phyloP scores from a whole-genome alignment of 148 eudicot species.

The Rhododendron molle region DNA sequence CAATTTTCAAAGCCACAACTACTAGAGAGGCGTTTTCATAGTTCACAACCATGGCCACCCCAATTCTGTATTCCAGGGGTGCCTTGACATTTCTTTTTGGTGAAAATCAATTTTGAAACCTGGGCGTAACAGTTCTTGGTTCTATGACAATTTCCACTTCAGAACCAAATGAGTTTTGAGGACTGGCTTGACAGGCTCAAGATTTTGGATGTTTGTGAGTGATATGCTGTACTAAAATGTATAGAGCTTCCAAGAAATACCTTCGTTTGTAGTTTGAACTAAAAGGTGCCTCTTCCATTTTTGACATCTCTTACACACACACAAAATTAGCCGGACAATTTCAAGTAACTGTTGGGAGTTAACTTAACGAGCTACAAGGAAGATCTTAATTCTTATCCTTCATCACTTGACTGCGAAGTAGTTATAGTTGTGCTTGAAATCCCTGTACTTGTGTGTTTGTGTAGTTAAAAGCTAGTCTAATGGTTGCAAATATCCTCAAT shows the following conservation, averaged over 20 bases:
- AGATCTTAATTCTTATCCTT: no score
- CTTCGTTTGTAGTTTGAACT: background rate
- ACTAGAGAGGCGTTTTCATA: conserved; percentile 4
- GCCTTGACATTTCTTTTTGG: background rate
- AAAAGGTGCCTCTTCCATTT: background rate
- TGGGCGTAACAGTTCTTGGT: background rate
- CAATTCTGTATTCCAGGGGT: background rate
- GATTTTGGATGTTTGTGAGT: conserved; percentile 11
- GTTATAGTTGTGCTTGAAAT: background rate
- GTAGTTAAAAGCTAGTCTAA: background rate
- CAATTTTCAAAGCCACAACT: conserved; percentile 10
- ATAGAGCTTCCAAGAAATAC: background rate
- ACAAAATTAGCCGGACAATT: background rate
- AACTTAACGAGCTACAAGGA: background rate
- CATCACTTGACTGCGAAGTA: no score
- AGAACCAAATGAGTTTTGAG: background rate
- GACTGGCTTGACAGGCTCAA: conserved; percentile 10
- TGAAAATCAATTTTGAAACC: conserved; percentile 17
- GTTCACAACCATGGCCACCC: conserved; percentile 1
- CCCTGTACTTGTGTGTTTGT: background rate
- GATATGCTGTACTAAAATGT: background rate
- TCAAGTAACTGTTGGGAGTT: background rate
- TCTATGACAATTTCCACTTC: background rate
- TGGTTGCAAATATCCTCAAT: background rate
- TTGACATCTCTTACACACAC: background rate